These are phyloP conservation scores for Starmera dryadoides DNA, from an alignment of 805 yeast genomes.

Conservation along the genomic window DNA sequence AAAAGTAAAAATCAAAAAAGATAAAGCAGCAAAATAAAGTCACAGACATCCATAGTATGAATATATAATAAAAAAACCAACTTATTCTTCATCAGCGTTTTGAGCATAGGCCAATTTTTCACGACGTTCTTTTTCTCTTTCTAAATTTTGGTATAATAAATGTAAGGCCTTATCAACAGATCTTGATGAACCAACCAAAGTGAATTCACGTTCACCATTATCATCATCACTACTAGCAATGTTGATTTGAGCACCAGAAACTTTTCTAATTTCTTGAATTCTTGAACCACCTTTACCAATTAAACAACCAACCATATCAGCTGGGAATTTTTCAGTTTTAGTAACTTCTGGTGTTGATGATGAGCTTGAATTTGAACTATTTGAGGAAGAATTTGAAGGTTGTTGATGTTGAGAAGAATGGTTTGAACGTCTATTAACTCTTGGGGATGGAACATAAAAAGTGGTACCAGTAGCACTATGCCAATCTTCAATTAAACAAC, in stretches of 20 bases:
- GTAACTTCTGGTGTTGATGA: slow-evolving; percentile 21
- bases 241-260: slow-evolving; percentile 70
- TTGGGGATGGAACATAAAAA: slow-evolving; percentile 48
- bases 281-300: slow-evolving; percentile 83
- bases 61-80: too few species aligned
- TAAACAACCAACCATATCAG: slow-evolving; percentile 81
- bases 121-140: slow-evolving; percentile 50
- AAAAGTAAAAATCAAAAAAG: too few species aligned
- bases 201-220: slow-evolving; percentile 59
- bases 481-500: slow-evolving; percentile 69
- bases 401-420: slow-evolving; percentile 3
- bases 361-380: too few species aligned
- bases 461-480: slow-evolving; percentile 58
- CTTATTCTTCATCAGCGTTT: slow-evolving; percentile 4
- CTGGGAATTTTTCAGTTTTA: slow-evolving; percentile 54
- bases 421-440: slow-evolving; percentile 4
- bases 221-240: slow-evolving; percentile 66
- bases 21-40: too few species aligned
- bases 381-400: neutral
- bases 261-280: slow-evolving; percentile 77
- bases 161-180: slow-evolving; percentile 52
- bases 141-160: slow-evolving; percentile 49
- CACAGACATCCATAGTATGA: too few species aligned
- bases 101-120: slow-evolving; percentile 19
- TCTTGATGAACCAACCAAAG: slow-evolving; percentile 49